phyloP scores from a whole-genome alignment of 2,329 filamentous ascomycete genomes.

The Ophiostoma himal-ulmi region DNA sequence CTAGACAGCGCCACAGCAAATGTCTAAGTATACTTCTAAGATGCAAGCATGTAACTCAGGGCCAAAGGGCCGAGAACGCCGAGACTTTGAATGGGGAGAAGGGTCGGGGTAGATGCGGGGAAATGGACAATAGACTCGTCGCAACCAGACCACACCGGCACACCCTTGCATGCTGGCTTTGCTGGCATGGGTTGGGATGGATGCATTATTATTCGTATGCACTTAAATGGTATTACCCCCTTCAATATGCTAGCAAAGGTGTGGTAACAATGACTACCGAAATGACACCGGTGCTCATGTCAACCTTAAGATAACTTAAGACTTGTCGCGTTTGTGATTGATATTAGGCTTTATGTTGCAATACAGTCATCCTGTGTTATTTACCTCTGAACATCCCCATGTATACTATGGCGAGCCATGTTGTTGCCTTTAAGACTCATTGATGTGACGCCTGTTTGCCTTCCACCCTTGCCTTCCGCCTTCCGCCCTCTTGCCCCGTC shows the following conservation, averaged over 20 bases:
- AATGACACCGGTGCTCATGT: background rate
- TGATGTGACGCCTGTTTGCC: background rate
- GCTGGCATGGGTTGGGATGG: background rate
- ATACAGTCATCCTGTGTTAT: background rate
- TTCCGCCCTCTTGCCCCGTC: too few relatives aligned
- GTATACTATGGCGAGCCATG: background rate
- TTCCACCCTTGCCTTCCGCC: background rate
- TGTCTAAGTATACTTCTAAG: background rate
- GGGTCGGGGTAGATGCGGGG: constrained; percentile 11
- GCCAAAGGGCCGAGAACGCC: constrained; percentile 8
- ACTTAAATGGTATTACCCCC: background rate
- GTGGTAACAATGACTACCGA: background rate
- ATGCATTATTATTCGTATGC: background rate
- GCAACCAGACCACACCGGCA: background rate
- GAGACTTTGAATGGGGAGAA: background rate
- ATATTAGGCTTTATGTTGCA: background rate
- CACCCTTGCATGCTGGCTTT: background rate
- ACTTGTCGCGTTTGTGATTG: background rate
- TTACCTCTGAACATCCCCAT: background rate
- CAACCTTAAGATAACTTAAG: background rate
- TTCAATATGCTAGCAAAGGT: background rate
- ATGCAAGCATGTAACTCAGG: background rate
- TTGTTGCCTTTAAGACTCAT: background rate
- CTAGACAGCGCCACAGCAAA: too few relatives aligned
- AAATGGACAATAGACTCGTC: constrained; percentile 2